Base-by-base conservation (phyloP, 2,329 filamentous ascomycete species). In the Alternaria triticimaculans region DNA sequence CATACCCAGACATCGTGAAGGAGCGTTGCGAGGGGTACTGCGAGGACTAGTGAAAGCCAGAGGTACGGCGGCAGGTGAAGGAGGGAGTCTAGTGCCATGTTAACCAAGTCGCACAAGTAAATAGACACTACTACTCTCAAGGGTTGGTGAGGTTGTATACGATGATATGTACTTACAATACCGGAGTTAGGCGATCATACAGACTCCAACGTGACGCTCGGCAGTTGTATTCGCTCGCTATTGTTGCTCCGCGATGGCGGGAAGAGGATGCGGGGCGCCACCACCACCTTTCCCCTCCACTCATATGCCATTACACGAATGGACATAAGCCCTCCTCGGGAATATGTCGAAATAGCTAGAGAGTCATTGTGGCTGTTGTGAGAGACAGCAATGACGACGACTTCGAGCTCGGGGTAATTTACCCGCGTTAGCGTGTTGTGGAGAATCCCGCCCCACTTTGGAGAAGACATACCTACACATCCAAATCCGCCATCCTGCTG, bases 1-100 rank as follows among this genome's bases (percentile, higher is more conserved):
- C 73, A 77, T 60, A 72, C 20, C 70, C 71, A 76, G 56, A 72
- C 62, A 71, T 78, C 74, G 60, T 65, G 70, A 44, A 76, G 54
- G 46, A 78, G 66, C 3, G 71, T 70, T 49, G 71, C 46, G 18
- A 67, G 59, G n/a, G 74, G 73, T n/a, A 74, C 51, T 5, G 65
- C 66, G 21, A 79, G 45, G 41, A 78, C 15, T 37, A 77, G 62
- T 20, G 71, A 76, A 20, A 75, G 61, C 74, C 70, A 76, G n/a
- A 70, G 46, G 55, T 70, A 74, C 20, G 68, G 60, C 20, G 69
- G 64, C 8, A 68, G 53, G 45, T 62, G 28, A 45, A 69, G 53
- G 43, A 75, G 26, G 3, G 70, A 66, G 46, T 73, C 73, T 69
- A 73, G 12, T 26, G 75, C 72, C 76, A 78, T 78, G 64, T 65